Base-by-base conservation (phyloP, 495 filamentous ascomycete genomes). In the Bacidia gigantensis region DNA sequence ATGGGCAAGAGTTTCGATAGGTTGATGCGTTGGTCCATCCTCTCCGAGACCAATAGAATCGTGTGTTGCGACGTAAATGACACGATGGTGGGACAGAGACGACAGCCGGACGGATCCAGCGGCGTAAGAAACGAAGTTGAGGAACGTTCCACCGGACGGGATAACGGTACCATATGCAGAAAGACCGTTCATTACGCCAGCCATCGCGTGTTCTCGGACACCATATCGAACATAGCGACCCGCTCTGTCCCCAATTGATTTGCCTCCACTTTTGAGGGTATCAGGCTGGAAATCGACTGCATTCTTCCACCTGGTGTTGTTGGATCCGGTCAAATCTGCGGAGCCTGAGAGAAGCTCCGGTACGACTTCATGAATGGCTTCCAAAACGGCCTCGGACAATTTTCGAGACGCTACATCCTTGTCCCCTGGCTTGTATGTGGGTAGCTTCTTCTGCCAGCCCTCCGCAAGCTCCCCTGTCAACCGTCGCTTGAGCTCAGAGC, bases 81-180 rank as follows among this genome's bases (percentile, higher is more conserved):
- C 78, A 58, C 90, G 89, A 65, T 87, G 79, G 68, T 88, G 90
- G 26, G 89, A 93, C 53, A 99, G 77, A 26, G 93, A 80, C 44
- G 89, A 94, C 23, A 99, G 80, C 69, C 92, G 89, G 62, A 97
- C 84, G 64, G 93, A 82, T 68, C 92, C 92, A 57, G 92, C 87
- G 56, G 87, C 90, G 67, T 99, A 99, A 21, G 92, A 99, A 56
- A 99, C 89, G 74, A 99, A 99, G 84, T 99, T 99, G 56, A 99
- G 75, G 83, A 99, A 99, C 62, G 90, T 96, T 68, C 92, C 92
- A 50, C 79, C 84, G 57, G 87, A 93, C 49, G 92, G 92, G 63
- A 99, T 84, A 64, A 94, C 73, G 62, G 87, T 95, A 58, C 92
- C 92, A 67, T 99, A 99, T 55, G 89, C 90, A 51, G 86, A 79